Evolutionary conservation across 2,329 filamentous ascomycete genomes (phyloP).

Genomic region (Nigrospora osmanthi): DNA sequence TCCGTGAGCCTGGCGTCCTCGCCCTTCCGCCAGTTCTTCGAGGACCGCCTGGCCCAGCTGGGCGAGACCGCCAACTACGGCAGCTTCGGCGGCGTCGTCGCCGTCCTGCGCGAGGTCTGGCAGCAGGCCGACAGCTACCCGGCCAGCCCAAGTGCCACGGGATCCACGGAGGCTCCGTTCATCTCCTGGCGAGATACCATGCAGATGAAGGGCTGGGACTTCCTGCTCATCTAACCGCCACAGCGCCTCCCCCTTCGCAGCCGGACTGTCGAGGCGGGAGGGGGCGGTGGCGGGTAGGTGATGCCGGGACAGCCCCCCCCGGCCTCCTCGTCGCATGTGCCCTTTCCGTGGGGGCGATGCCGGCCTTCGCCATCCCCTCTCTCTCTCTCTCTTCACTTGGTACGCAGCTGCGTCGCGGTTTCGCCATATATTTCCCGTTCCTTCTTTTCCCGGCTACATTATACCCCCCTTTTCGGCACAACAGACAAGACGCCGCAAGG

Average conservation of each 20-base stretch:
- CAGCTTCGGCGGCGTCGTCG: constrained; percentile 76
- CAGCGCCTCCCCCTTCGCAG: constrained; percentile 16
- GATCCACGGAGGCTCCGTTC: constrained; percentile 44
- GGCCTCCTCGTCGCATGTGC: constrained; percentile 14
- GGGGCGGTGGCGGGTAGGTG: constrained; percentile 6
- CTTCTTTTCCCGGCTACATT: constrained; percentile 12
- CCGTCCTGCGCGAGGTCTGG: constrained; percentile 80
- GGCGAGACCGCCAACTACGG: constrained; percentile 74
- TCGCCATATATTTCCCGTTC: constrained; percentile 14
- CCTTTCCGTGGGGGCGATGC: constrained; percentile 24
- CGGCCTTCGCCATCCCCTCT: constrained; percentile 26
- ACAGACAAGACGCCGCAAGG: constrained; percentile 25
- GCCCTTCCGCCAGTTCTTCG: constrained; percentile 69
- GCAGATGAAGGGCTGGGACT: constrained; percentile 86
- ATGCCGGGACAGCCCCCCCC: neutral
- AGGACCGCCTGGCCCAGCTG: constrained; percentile 65
- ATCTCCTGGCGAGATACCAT: constrained; percentile 95
- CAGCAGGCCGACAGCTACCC: constrained; percentile 57
- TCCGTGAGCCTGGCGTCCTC: constrained; percentile 67
- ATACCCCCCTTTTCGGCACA: constrained; percentile 16
- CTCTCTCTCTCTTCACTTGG: constrained; percentile 11
- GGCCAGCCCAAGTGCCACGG: constrained; percentile 25
- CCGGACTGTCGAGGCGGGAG: constrained; percentile 29
- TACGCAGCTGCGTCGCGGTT: constrained; percentile 5
- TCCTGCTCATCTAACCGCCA: constrained; percentile 73